phyloP scores from a whole-genome alignment of 495 filamentous ascomycete genomes.

The Evernia prunastri region DNA sequence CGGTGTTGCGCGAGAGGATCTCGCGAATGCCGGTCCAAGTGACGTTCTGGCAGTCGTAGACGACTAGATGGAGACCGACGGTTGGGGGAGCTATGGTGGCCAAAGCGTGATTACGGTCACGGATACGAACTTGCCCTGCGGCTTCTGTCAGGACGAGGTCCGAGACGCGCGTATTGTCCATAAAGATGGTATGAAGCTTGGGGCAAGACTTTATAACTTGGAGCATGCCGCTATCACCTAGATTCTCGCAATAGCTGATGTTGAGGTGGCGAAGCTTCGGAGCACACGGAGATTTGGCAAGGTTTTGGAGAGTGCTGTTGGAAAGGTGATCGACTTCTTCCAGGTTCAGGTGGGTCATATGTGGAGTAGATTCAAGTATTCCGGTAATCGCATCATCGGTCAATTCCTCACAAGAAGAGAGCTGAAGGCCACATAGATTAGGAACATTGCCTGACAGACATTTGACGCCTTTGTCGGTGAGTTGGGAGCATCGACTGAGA shows the following conservation, averaged over 20 bases:
- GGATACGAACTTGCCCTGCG: conserved; percentile 62
- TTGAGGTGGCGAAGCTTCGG: conserved; percentile 68
- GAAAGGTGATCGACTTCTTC: conserved; percentile 78
- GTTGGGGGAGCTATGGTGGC: conserved; percentile 40
- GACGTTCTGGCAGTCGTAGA: conserved; percentile 84
- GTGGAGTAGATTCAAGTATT: conserved; percentile 66
- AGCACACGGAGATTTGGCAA: conserved; percentile 70
- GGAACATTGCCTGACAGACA: conserved; percentile 69
- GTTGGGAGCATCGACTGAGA: conserved; percentile 63
- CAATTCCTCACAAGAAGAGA: conserved; percentile 63
- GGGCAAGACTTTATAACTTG: conserved; percentile 71
- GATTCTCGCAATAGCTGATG: conserved; percentile 79
- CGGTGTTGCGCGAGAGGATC: conserved; percentile 75
- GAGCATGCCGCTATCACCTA: conserved; percentile 81
- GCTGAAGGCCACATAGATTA: conserved; percentile 69
- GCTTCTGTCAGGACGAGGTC: conserved; percentile 87
- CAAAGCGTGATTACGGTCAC: conserved; percentile 43
- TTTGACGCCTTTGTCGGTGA: conserved; percentile 66
- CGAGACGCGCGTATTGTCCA: conserved; percentile 91
- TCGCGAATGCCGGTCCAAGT: conserved; percentile 91
- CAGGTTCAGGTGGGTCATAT: conserved; percentile 79
- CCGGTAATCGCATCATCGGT: conserved; percentile 67
- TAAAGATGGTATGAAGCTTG: conserved; percentile 61
- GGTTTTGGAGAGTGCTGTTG: conserved; percentile 61
- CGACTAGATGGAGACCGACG: conserved; percentile 66